phyloP scores from a whole-genome alignment of 805 yeast genomes.

The Cyberlindnera mycetangii region DNA sequence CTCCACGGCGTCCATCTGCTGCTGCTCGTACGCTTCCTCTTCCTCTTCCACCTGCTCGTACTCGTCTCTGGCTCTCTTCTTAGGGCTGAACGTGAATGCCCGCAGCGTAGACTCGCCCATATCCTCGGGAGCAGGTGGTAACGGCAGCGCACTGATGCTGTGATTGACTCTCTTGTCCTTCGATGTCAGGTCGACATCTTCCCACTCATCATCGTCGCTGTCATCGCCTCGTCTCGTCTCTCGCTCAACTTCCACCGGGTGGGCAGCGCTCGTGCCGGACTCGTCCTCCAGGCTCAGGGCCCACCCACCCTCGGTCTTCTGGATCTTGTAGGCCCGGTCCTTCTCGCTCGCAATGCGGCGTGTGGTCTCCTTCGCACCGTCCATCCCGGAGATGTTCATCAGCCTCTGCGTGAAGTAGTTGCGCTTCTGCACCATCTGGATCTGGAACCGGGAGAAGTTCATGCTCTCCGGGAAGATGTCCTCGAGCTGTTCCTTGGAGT shows the following conservation, averaged over 20 bases:
- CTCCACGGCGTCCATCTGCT: slow-evolving; percentile 26
- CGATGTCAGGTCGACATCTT: slow-evolving; percentile 53
- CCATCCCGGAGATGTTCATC: slow-evolving; percentile 78
- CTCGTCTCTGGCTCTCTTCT: slow-evolving; percentile 14
- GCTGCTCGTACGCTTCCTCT: too few species aligned
- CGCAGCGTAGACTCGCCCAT: slow-evolving; percentile 17
- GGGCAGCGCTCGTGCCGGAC: slow-evolving; percentile 34
- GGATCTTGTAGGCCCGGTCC: slow-evolving; percentile 69
- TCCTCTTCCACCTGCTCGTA: slow-evolving; percentile 22
- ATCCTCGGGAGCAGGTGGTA: slow-evolving; percentile 30
- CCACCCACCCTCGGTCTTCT: slow-evolving; percentile 82
- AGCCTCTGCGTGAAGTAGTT: slow-evolving; percentile 86
- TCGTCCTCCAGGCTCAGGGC: slow-evolving; percentile 57
- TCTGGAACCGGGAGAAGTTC: slow-evolving; percentile 92
- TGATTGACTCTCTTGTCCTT: slow-evolving; percentile 32
- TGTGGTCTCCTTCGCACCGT: slow-evolving; percentile 19
- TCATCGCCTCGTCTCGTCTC: slow-evolving; percentile 26
- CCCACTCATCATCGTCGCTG: slow-evolving; percentile 56
- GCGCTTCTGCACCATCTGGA: slow-evolving; percentile 87
- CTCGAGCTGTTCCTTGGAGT: slow-evolving; percentile 83
- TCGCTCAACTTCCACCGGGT: slow-evolving; percentile 48
- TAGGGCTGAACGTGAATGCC: slow-evolving; percentile 24
- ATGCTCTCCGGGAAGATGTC: slow-evolving; percentile 76
- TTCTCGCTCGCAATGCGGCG: slow-evolving; percentile 81
- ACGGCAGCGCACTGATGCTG: slow-evolving; percentile 41